Evolutionary conservation across 768 basidiomycete genomes (phyloP).

Genomic region (Hysterangium stoloniferum): DNA sequence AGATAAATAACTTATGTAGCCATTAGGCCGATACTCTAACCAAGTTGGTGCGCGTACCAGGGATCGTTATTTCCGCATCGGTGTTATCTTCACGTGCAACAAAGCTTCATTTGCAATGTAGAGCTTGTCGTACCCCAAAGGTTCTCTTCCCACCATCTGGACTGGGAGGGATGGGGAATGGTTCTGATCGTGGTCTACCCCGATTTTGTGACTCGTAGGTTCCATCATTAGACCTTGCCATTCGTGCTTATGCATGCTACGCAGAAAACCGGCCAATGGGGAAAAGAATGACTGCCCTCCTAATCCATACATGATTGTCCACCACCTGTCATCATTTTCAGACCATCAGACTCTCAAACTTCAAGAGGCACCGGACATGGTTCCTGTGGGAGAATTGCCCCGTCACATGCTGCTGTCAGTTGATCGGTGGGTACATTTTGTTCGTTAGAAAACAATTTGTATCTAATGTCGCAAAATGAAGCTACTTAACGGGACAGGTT

Average conservation of each 20-base stretch:
- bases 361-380: constrained; percentile 99
- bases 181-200: constrained; percentile 78
- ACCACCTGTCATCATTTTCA: constrained; percentile 88
- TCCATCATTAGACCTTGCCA: not conserved
- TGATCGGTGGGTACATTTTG: constrained; percentile 44
- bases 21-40: constrained; percentile 76
- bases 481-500: constrained; percentile 82
- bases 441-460: not conserved
- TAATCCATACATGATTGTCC: constrained; percentile 93
- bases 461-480: constrained; percentile 9
- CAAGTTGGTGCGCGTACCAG: constrained; percentile 92
- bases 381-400: constrained; percentile 96
- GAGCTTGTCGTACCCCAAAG: constrained; percentile 77
- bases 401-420: constrained; percentile 89
- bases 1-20: not conserved
- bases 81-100: constrained; percentile 90
- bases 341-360: constrained; percentile 96
- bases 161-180: constrained; percentile 80
- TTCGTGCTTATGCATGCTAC: not conserved
- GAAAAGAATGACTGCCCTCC: constrained; percentile 91
- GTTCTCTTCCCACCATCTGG: constrained; percentile 70
- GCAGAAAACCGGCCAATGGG: constrained; percentile 51
- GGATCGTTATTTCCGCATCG: constrained; percentile 96
- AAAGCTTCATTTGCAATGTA: constrained; percentile 87
- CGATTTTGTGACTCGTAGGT: constrained; percentile 71